Evolutionary conservation across 140 eudicot species (phyloP).

Genomic region (Senecio squalidus): DNA sequence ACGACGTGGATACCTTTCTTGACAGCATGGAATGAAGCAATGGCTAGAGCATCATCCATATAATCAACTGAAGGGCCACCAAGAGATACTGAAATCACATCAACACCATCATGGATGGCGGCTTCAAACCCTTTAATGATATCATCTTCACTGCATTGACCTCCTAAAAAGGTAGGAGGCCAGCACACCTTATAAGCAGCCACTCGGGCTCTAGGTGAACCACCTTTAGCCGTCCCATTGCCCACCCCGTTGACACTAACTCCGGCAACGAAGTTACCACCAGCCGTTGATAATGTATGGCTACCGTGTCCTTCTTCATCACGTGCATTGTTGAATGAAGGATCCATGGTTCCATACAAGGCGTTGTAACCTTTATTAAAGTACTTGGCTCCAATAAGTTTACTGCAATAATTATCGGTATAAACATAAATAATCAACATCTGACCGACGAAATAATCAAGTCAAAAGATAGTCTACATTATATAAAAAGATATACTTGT

Average conservation of each 20-base stretch:
- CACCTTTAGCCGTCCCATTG: conserved; percentile 61
- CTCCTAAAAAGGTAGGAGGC: conserved; percentile 7
- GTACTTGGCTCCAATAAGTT: conserved; percentile 74
- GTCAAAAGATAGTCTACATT: too few species aligned
- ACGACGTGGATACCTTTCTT: conserved; percentile 42
- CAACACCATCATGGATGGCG: conserved; percentile 66
- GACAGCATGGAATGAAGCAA: conserved; percentile 53
- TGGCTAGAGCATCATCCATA: conserved; percentile 29
- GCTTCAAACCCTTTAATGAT: conserved; percentile 47
- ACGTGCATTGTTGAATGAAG: conserved; percentile 27
- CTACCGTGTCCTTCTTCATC: conserved; percentile 59
- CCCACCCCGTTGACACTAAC: conserved; percentile 30
- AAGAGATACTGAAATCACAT: conserved; percentile 56
- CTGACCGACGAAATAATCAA: too few species aligned
- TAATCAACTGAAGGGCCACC: conserved; percentile 26
- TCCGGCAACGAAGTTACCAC: conserved; percentile 44
- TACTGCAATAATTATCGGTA: conserved; percentile 29
- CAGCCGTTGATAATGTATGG: conserved; percentile 70
- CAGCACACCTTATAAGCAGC: conserved; percentile 74
- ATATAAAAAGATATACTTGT: conserved; percentile 31
- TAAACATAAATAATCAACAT: background rate
- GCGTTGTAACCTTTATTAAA: conserved; percentile 41
- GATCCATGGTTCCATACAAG: background rate
- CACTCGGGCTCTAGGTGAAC: conserved; percentile 59
- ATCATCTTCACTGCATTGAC: conserved; percentile 36